phyloP scores from a whole-genome alignment of 345 rosid genomes.

The Psidium guajava region DNA sequence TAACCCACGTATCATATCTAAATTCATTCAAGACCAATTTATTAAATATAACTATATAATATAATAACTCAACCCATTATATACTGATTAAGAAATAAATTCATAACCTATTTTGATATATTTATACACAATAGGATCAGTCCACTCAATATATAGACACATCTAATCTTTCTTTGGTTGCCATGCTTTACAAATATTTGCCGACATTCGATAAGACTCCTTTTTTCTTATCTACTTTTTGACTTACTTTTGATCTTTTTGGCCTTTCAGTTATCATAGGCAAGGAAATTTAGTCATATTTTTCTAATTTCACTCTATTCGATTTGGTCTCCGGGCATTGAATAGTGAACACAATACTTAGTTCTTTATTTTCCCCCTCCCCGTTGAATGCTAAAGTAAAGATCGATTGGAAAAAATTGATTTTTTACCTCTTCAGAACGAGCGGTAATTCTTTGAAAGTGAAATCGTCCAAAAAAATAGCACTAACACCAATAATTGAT shows the following conservation, averaged over 20 bases:
- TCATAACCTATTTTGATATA: no score
- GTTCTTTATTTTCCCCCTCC: neutral
- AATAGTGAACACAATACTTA: neutral
- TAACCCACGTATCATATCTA: no score
- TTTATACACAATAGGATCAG: no score
- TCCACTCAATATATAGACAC: neutral
- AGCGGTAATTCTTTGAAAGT: no score
- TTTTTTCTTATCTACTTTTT: neutral
- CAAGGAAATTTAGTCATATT: neutral
- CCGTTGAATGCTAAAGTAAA: neutral
- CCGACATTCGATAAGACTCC: neutral
- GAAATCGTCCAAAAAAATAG: neutral
- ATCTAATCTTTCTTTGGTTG: neutral
- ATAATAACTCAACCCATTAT: no score
- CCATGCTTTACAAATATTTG: no score
- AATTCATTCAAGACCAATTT: no score
- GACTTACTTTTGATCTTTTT: neutral
- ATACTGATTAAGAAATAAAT: no score
- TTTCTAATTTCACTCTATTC: neutral
- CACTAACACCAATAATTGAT: neutral
- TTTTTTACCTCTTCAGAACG: neutral
- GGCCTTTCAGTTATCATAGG: neutral
- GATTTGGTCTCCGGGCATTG: rapidly evolving
- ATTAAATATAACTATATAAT: no score
- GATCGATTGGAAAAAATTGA: neutral